Percentiles rank a stretch among this genome's conserved stretches.
These are phyloP conservation scores for Suhomyces coccinellae DNA, from an alignment of 1,139 yeast species.

Conservation along the genomic window DNA sequence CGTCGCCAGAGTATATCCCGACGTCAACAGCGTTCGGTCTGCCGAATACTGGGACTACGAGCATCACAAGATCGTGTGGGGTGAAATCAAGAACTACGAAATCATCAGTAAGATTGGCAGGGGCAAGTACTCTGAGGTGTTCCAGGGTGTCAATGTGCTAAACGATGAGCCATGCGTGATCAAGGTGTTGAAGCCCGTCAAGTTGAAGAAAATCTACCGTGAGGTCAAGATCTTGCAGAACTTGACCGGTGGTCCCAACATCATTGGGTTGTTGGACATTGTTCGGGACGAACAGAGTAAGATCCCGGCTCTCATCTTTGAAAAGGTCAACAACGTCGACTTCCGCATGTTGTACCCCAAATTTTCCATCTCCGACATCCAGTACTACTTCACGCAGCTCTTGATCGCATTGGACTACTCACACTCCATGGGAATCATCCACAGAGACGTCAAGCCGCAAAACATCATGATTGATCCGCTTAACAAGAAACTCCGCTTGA, in stretches of 20 bases:
- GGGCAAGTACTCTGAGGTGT: slow-evolving; percentile 97
- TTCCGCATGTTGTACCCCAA: slow-evolving; percentile 71
- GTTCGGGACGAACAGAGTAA: slow-evolving; percentile 74
- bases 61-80: slow-evolving; percentile 69
- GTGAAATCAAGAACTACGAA: slow-evolving; percentile 77
- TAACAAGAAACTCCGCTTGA: slow-evolving; percentile 60
- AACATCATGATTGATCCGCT: slow-evolving; percentile 80
- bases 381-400: slow-evolving; percentile 68
- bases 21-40: slow-evolving; percentile 78
- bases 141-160: slow-evolving; percentile 59
- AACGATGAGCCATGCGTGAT: slow-evolving; percentile 60
- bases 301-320: slow-evolving; percentile 76
- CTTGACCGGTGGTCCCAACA: slow-evolving; percentile 73
- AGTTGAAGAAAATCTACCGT: slow-evolving; percentile 74
- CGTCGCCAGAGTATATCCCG: slow-evolving; percentile 84
- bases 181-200: slow-evolving; percentile 77
- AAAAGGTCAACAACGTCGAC: slow-evolving; percentile 68
- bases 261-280: slow-evolving; percentile 66
- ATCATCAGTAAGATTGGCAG: slow-evolving; percentile 91
- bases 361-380: slow-evolving; percentile 61
- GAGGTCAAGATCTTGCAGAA: slow-evolving; percentile 77
- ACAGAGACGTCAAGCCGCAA: slow-evolving; percentile 82
- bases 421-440: slow-evolving; percentile 84
- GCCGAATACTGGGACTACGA: slow-evolving; percentile 94
- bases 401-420: slow-evolving; percentile 72